A percentile compares a stretch with the other conserved stretches of the same genome.
phyloP scores from a whole-genome alignment of 495 filamentous ascomycete species.

The Hyaloscypha hepaticicola region DNA sequence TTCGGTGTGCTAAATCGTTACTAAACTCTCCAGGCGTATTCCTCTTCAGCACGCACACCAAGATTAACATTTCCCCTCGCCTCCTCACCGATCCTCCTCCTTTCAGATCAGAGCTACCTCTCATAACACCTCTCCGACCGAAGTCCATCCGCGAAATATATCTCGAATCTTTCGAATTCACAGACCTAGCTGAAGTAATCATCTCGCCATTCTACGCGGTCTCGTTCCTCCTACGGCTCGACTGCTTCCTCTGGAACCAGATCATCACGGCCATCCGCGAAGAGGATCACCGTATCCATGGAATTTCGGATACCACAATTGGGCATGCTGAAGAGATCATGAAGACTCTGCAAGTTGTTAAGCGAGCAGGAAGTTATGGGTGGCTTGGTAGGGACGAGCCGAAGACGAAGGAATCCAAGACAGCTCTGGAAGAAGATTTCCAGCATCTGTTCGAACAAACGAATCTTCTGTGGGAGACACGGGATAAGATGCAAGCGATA shows the following conservation, averaged over 20 bases:
- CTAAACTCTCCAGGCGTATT: conserved; percentile 23
- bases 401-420: conserved; percentile 6
- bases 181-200: conserved; percentile 15
- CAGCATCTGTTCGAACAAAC: conserved; percentile 33
- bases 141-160: conserved; percentile 33
- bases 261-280: conserved; percentile 31
- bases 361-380: conserved; percentile 27
- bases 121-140: conserved; percentile 3
- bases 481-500: conserved; percentile 28
- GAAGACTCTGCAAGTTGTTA: conserved; percentile 25
- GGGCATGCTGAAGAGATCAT: conserved; percentile 34
- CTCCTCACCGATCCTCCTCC: conserved; percentile 30
- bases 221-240: conserved; percentile 27
- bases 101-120: conserved; percentile 22
- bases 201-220: conserved; percentile 30
- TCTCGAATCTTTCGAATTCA: conserved; percentile 28
- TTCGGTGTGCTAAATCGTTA: not conserved
- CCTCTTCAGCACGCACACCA: conserved; percentile 30
- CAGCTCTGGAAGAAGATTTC: conserved; percentile 31
- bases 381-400: conserved; percentile 21
- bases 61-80: conserved; percentile 26
- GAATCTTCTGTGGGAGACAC: conserved; percentile 28
- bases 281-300: conserved; percentile 30
- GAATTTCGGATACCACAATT: conserved; percentile 32
- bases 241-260: conserved; percentile 33